Evolutionary conservation across 83 land plant genomes (phyloP).

Genomic region (Diphasiastrum complanatum): DNA sequence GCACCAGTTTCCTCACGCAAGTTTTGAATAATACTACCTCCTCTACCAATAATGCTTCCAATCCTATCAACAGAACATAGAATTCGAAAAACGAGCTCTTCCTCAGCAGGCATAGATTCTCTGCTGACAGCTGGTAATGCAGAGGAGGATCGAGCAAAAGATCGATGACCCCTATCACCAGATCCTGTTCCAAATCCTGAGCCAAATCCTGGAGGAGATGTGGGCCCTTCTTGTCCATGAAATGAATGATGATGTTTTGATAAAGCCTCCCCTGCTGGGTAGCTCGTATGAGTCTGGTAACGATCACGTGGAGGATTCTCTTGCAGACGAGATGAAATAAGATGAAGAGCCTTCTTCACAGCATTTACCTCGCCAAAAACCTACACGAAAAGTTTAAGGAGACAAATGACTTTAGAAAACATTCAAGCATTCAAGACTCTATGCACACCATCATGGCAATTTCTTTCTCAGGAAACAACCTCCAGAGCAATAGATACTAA

Average conservation of each 20-base stretch:
- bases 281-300: background rate
- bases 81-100: slow-evolving; percentile 47
- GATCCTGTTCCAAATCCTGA: too few species aligned
- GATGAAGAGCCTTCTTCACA: slow-evolving; percentile 16
- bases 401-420: background rate
- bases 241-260: too few species aligned
- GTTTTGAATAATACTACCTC: slow-evolving; percentile 47
- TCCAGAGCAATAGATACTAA: too few species aligned
- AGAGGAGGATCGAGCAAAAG: slow-evolving; percentile 19
- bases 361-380: slow-evolving; percentile 9
- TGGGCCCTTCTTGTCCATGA: too few species aligned
- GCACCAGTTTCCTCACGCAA: slow-evolving; percentile 54
- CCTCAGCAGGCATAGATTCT: slow-evolving; percentile 8
- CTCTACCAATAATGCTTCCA: slow-evolving; percentile 62
- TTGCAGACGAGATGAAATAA: slow-evolving; percentile 14
- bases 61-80: slow-evolving; percentile 53
- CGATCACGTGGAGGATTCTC: slow-evolving; percentile 22
- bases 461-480: too few species aligned
- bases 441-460: too few species aligned
- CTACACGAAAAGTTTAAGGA: background rate
- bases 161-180: slow-evolving; percentile 17
- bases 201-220: too few species aligned
- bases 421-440: too few species aligned
- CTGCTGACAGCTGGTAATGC: too few species aligned
- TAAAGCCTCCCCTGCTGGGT: background rate